Percentiles rank a stretch among this genome's conserved stretches.
phyloP scores from a whole-genome alignment of 2,329 filamentous ascomycete genomes.

The Thyridium curvatum region DNA sequence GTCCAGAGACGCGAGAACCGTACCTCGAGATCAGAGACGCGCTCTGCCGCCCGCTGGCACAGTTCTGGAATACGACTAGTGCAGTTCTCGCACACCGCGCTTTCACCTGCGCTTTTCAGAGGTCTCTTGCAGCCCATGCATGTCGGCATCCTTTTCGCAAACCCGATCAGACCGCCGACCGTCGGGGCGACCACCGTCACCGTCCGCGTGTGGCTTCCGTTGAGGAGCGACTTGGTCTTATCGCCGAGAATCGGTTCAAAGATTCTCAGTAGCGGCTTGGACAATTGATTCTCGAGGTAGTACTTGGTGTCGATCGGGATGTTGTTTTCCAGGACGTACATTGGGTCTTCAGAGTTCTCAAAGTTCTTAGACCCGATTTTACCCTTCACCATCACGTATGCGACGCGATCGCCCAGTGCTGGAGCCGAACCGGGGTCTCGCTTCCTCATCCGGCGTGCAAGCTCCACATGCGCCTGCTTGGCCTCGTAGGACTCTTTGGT shows the following conservation, averaged over 20 bases:
- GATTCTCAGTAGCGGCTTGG: conserved; percentile 88
- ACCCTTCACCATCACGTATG: conserved; percentile 96
- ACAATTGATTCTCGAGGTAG: conserved; percentile 98
- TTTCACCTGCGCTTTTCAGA: conserved; percentile 71
- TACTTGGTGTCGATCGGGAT: conserved; percentile 97
- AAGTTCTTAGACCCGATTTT: conserved; percentile 88
- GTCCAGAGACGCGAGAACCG: conserved; percentile 93
- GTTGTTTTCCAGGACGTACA: conserved; percentile 96
- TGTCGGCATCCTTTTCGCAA: conserved; percentile 93
- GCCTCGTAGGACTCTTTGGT: conserved; percentile 83
- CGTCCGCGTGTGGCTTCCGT: conserved; percentile 85
- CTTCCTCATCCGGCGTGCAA: conserved; percentile 94
- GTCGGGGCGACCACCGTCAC: conserved; percentile 89
- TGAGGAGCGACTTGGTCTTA: conserved; percentile 78
- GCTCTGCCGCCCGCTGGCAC: conserved; percentile 84
- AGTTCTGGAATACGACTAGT: conserved; percentile 80
- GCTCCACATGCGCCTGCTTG: conserved; percentile 93
- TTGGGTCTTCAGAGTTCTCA: conserved; percentile 93
- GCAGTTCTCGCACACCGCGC: conserved; percentile 81
- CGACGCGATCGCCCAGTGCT: conserved; percentile 87
- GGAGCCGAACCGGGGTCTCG: conserved; percentile 93
- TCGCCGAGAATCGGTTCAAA: conserved; percentile 97
- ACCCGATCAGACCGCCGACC: conserved; percentile 95
- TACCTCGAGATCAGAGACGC: conserved; percentile 87
- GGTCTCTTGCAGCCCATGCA: conserved; percentile 99